Evolutionary conservation across 2,329 filamentous ascomycete species (phyloP), one percentile per base, ranked within the genome.

Genomic region (Neophaeococcomyces mojaviensis): DNA sequence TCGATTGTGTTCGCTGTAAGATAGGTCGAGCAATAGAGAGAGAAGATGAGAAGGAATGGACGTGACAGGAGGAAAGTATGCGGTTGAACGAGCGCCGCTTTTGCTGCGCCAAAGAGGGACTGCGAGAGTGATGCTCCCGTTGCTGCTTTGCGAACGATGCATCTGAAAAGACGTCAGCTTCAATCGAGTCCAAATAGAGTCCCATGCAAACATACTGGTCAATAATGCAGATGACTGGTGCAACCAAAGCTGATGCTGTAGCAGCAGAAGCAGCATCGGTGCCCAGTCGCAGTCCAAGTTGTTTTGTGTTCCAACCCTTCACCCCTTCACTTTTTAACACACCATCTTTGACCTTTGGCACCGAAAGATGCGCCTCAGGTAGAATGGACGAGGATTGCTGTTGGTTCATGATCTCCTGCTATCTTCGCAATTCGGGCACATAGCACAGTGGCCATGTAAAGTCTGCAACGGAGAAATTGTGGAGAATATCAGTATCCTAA

Each of bases 21-120:
- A 70, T 96, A 96, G 49, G 90, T 97, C 55, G 86, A 83, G 50
- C 82, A 86, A 72, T 96, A 97, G 35, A 94, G 72, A 44, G 69
- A 68, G 48, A 72, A 71, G 46, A 73, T 71, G 18, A 73, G 63
- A 48, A 71, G 57, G 55, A 72, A 72, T 2, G 70, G 70, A 4
- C 70, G 73, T 52, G 67, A 68, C 43, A 64, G 51, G 52, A 73
- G 62, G 59, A 71, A 72, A n/a, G 48, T 56, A 46, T 59, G 61
- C 5, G 70, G 70, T 24, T 62, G 61, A 22, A 59, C 54, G 46
- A 68, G 38, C 51, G 71, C 68, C 5, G 61, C 62, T 10, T 57
- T 55, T 44, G 71, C 57, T 35, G 68, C 65, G 44, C 59, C 61
- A 32, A 58, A 58, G 43, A 72, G 59, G 44, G 67, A 71, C 39